Evolutionary conservation across 768 basidiomycete species (phyloP).

Genomic region (Neoboletus magnificus): DNA sequence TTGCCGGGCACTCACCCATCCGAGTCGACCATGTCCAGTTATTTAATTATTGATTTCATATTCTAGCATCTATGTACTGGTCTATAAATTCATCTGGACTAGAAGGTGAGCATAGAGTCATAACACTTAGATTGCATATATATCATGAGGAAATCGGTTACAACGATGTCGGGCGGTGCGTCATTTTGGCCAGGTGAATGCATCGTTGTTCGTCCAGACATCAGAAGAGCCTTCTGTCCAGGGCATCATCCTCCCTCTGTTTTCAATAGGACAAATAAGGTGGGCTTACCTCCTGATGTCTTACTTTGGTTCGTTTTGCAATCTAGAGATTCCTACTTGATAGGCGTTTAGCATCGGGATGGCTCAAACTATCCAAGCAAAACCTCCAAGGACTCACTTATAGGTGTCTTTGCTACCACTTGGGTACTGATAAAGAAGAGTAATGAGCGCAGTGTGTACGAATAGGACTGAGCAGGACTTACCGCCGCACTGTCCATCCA

Average conservation of each 20-base stretch:
- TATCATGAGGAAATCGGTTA: not conserved
- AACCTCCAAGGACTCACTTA: slow-evolving; percentile 27
- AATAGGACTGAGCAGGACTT: slow-evolving; percentile 9
- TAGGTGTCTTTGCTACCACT: slow-evolving; percentile 42
- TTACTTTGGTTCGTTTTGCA: slow-evolving; percentile 43
- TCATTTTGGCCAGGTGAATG: slow-evolving; percentile 38
- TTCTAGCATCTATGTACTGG: no score
- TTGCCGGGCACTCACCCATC: no score
- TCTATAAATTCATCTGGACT: not conserved
- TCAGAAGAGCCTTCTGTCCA: slow-evolving; percentile 39
- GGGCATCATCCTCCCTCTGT: not conserved
- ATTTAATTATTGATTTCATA: no score
- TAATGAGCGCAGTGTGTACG: not conserved
- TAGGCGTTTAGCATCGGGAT: not conserved
- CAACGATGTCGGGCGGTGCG: no score
- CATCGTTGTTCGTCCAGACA: slow-evolving; percentile 58
- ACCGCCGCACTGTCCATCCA: slow-evolving; percentile 30
- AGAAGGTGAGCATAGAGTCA: not conserved
- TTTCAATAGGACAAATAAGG: not conserved
- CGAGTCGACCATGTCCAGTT: no score
- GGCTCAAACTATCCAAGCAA: not conserved
- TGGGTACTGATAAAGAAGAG: slow-evolving; percentile 34
- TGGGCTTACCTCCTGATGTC: slow-evolving; percentile 26
- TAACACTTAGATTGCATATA: not conserved
- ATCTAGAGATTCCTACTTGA: slow-evolving; percentile 46